These are phyloP conservation scores for Calendula officinalis DNA, from an alignment of 129 eudicot species.

Conservation along the genomic window DNA sequence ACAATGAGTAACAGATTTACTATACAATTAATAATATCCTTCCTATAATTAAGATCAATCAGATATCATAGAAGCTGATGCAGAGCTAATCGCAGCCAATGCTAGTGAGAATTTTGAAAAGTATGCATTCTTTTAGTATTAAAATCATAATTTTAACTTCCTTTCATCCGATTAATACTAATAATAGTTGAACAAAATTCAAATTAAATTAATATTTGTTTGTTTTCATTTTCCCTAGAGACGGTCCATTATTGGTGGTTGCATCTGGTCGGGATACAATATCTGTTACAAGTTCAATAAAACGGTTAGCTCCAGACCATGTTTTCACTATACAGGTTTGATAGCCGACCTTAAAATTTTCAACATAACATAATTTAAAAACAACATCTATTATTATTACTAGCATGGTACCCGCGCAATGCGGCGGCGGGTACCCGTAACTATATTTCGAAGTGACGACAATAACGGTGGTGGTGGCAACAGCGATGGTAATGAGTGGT, in stretches of 20 bases:
- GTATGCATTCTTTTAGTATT: slow-evolving; percentile 30
- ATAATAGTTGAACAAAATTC: slow-evolving; percentile 1
- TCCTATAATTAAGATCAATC: slow-evolving; percentile 35
- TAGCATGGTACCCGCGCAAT: too few relatives aligned
- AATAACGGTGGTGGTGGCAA: too few relatives aligned
- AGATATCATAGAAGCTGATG: slow-evolving; percentile 59
- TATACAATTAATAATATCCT: background rate
- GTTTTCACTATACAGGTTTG: slow-evolving; percentile 84
- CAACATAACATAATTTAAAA: background rate
- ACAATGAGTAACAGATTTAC: too few relatives aligned
- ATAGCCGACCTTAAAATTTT: background rate
- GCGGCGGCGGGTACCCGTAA: too few relatives aligned
- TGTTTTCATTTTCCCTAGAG: slow-evolving; percentile 35
- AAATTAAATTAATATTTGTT: slow-evolving; percentile 6
- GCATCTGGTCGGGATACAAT: slow-evolving; percentile 90
- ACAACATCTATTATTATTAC: background rate
- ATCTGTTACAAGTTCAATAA: slow-evolving; percentile 63
- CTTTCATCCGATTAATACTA: background rate
- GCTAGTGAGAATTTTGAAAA: slow-evolving; percentile 53
- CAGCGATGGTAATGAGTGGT: too few relatives aligned
- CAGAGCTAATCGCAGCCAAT: slow-evolving; percentile 41
- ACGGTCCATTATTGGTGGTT: slow-evolving; percentile 80
- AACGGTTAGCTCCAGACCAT: slow-evolving; percentile 71
- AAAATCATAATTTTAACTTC: background rate
- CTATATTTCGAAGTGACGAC: too few relatives aligned